A percentile compares a stretch with the other conserved stretches of the same genome.
phyloP scores from a whole-genome alignment of 106 monocot species.

The Triglochin maritima region DNA sequence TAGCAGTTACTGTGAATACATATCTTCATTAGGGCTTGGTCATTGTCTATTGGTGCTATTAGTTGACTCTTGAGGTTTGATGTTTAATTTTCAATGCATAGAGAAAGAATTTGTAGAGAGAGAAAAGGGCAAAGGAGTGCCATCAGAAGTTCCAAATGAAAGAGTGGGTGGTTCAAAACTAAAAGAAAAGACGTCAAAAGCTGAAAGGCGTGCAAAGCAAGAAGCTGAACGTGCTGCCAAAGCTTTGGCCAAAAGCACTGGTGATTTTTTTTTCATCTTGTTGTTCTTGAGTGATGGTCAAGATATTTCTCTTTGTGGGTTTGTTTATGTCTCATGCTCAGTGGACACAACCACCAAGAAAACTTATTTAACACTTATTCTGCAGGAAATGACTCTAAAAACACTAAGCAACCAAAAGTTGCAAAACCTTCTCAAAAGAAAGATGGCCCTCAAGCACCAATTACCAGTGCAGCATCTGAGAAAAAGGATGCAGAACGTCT shows the following conservation, averaged over 20 bases:
- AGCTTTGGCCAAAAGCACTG: too few relatives aligned
- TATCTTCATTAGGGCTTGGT: too few relatives aligned
- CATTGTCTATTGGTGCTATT: too few relatives aligned
- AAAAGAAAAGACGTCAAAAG: slow-evolving; percentile 60
- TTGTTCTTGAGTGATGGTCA: too few relatives aligned
- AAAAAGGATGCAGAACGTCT: slow-evolving; percentile 47
- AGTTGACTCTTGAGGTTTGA: too few relatives aligned
- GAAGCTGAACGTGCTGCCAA: slow-evolving; percentile 78
- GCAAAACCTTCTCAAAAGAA: slow-evolving; percentile 54
- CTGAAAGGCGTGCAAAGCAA: slow-evolving; percentile 72
- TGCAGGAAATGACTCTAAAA: slow-evolving; percentile 10
- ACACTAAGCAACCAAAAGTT: slow-evolving; percentile 32
- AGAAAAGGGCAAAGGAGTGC: slow-evolving; percentile 36
- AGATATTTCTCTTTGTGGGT: too few relatives aligned
- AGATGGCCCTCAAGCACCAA: slow-evolving; percentile 37
- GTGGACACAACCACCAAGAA: too few relatives aligned
- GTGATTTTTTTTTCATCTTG: too few relatives aligned
- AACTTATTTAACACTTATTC: background rate
- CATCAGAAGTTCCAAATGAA: slow-evolving; percentile 32
- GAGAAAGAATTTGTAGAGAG: slow-evolving; percentile 1
- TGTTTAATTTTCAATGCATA: too few relatives aligned
- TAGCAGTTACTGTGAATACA: too few relatives aligned
- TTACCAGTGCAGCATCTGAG: slow-evolving; percentile 28
- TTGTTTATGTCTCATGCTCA: too few relatives aligned
- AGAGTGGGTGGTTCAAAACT: slow-evolving; percentile 16